A percentile compares a stretch with the other conserved stretches of the same genome.
phyloP scores from a whole-genome alignment of 768 basidiomycete species.

The Lactarius quietus region DNA sequence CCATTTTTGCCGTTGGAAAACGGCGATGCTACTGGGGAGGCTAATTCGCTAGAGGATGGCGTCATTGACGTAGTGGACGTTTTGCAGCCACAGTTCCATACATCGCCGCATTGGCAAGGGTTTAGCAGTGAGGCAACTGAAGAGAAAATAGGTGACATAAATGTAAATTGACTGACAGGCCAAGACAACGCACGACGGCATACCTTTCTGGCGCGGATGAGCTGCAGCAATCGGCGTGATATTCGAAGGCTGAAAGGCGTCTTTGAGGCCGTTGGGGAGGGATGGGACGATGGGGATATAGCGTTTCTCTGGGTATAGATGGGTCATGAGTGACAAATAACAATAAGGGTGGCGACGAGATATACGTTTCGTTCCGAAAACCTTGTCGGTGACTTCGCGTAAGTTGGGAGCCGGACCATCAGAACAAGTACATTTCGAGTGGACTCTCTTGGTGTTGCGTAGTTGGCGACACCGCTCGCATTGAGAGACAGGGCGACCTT shows the following conservation, averaged over 20 bases:
- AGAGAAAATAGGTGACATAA: neutral
- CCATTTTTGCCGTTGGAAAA: constrained; percentile 10
- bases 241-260: constrained; percentile 14
- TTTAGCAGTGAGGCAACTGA: constrained; percentile 25
- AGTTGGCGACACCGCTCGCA: constrained; percentile 27
- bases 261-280: constrained; percentile 26
- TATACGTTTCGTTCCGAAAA: constrained; percentile 27
- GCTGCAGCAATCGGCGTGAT: constrained; percentile 13
- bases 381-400: constrained; percentile 20
- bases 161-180: neutral
- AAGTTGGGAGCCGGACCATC: constrained; percentile 11
- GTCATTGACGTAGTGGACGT: neutral
- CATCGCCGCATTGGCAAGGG: constrained; percentile 25
- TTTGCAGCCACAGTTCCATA: constrained; percentile 19
- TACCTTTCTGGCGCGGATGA: constrained; percentile 26
- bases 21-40: neutral
- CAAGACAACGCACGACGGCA: neutral
- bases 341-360: neutral
- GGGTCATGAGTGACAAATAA: constrained; percentile 1
- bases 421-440: constrained; percentile 28
- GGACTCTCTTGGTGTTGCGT: constrained; percentile 24
- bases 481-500: constrained; percentile 27
- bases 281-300: constrained; percentile 27
- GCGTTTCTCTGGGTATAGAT: constrained; percentile 22
- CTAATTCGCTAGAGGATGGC: constrained; percentile 6